These are phyloP conservation scores for Viola odorata DNA, from an alignment of 345 rosid species.

Conservation along the genomic window DNA sequence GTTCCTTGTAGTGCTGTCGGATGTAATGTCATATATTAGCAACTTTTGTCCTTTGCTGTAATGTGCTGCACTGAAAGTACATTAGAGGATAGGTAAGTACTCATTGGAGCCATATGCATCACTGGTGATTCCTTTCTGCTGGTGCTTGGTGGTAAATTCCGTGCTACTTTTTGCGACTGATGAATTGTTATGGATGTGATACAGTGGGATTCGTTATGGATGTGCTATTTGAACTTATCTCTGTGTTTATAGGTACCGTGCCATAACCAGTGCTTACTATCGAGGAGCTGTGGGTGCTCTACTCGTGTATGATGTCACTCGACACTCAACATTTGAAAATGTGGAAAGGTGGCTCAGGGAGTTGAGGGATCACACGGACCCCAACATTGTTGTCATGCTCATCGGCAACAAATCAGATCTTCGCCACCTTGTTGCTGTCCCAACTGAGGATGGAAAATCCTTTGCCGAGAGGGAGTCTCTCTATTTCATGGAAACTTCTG, in stretches of 20 bases:
- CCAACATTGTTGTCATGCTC: constrained; percentile 88
- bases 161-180: no score
- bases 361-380: constrained; percentile 88
- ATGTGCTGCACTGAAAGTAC: no score
- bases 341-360: constrained; percentile 93
- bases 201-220: no score
- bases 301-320: constrained; percentile 80
- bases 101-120: no score
- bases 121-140: no score
- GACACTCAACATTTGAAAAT: constrained; percentile 84
- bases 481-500: constrained; percentile 92
- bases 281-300: constrained; percentile 92
- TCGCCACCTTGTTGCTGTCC: constrained; percentile 82
- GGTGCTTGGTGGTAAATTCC: no score
- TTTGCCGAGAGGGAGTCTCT: constrained; percentile 81
- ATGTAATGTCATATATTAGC: no score
- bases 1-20: no score
- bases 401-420: constrained; percentile 90
- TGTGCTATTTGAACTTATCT: neutral
- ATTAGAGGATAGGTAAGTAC: no score
- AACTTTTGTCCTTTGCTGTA: no score
- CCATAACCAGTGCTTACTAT: constrained; percentile 93
- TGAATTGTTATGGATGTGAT: no score
- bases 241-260: constrained; percentile 60
- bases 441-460: constrained; percentile 76